These are phyloP conservation scores for Sanguinoderma infundibulare DNA, from an alignment of 1,284 basidiomycete species.

Conservation along the genomic window DNA sequence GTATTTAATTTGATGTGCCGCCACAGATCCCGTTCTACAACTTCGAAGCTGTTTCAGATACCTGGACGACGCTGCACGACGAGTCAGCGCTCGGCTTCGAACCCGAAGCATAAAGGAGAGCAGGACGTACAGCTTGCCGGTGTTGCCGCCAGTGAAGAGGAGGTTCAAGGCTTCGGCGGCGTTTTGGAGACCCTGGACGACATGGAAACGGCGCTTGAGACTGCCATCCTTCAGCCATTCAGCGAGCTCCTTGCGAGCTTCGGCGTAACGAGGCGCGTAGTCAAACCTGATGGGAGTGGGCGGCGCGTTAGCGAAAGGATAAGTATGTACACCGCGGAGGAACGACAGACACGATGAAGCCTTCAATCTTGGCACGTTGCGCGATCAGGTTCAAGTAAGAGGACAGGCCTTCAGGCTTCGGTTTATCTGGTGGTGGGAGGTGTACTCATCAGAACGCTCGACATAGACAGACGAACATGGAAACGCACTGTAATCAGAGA, in stretches of 20 bases:
- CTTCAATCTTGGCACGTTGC: constrained; percentile 78
- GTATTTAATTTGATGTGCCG: background rate
- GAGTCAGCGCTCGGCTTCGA: background rate
- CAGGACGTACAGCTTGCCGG: constrained; percentile 77
- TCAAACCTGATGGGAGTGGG: constrained; percentile 53
- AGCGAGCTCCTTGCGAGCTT: constrained; percentile 58
- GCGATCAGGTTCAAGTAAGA: constrained; percentile 72
- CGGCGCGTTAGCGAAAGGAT: background rate
- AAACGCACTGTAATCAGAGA: constrained; percentile 74
- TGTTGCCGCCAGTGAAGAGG: constrained; percentile 82
- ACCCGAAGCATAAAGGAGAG: background rate
- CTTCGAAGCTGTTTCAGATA: constrained; percentile 11
- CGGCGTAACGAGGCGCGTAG: constrained; percentile 60
- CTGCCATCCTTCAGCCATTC: constrained; percentile 68
- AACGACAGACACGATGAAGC: constrained; percentile 76
- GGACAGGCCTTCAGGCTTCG: constrained; percentile 61
- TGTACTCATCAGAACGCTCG: background rate
- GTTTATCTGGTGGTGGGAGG: constrained; percentile 42
- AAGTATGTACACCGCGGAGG: background rate
- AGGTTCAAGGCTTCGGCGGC: constrained; percentile 71
- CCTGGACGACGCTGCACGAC: constrained; percentile 14
- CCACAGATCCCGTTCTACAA: constrained; percentile 1
- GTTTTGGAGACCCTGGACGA: constrained; percentile 75
- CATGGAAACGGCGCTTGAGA: constrained; percentile 82
- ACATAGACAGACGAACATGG: background rate